Evolutionary conservation across 129 eudicot genomes (phyloP), one percentile per base, ranked within the genome.

Genomic region (Chrysanthemum lavandulifolium): DNA sequence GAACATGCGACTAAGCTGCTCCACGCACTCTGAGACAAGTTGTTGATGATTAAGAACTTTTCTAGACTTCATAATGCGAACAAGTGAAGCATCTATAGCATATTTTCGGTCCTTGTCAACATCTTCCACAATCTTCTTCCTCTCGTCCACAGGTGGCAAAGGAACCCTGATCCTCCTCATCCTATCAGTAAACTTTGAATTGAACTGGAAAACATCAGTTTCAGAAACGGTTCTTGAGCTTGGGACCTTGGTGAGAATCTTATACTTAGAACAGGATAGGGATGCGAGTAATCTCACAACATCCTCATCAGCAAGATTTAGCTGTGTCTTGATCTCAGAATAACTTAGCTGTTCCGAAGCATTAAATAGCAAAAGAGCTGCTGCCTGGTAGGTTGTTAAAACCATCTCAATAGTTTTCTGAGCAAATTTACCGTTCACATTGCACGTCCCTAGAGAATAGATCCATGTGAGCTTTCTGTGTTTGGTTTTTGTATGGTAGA

Each of bases 151-250:
- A 14, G 88, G 86, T 2, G 92, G 96, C 71, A 91, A 83, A 60
- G 97, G 97, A 57, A 91, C 97, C 87, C 88, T 82, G 50, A 91
- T 88, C 79, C 90, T 84, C 81, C 97, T 80, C 92, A 88, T 84
- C 72, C 78, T 86, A 71, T 91, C 96, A 5, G 85, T 86, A 43
- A 91, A 91, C 77, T 80, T 77, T 9, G 88, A 68, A 74, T 91
- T 91, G 52, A 88, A 91, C 48, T 76, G 80, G 65, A 91, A 91
- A 50, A 5, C 3, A 66, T 91, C 96, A 1, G 78, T 80, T 45
- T 78, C 65, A n/a, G 88, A 77, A 15, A 88, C 88, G 4, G 90
- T 77, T 73, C 63, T 84, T 45, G 86, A 61, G 69, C 58, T 67
- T n/a, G 97, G 97, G 67, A 83, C 91, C 82, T 91, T 91, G 2